Evolutionary conservation across 2,329 filamentous ascomycete genomes (phyloP).

Genomic region (Ophiocordyceps camponoti-rufipedis): DNA sequence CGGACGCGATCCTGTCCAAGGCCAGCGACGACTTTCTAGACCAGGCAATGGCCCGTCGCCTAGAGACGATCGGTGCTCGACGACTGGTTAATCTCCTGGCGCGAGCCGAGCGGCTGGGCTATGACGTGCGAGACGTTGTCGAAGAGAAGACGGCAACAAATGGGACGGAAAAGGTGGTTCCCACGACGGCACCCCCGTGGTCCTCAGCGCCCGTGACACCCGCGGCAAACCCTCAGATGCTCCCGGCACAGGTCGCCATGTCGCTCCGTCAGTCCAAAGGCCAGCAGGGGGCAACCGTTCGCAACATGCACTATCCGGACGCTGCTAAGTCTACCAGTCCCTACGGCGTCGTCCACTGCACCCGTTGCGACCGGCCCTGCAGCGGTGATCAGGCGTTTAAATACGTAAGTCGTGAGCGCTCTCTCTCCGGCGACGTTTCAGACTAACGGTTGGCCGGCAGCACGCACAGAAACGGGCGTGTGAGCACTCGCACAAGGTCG

Average conservation of each 20-base stretch:
- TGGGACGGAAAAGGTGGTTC: no score
- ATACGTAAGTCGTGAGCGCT: constrained; percentile 10
- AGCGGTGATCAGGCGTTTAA: constrained; percentile 11
- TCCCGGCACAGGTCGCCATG: neutral
- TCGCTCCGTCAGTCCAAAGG: neutral
- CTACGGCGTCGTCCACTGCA: constrained; percentile 9
- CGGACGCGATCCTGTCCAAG: constrained; percentile 23
- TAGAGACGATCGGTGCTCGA: constrained; percentile 34
- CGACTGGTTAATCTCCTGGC: constrained; percentile 38
- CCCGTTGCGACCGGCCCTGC: constrained; percentile 16
- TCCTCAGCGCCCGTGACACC: neutral
- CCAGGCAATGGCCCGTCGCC: constrained; percentile 28
- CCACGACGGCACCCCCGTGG: no score
- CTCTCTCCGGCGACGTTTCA: neutral
- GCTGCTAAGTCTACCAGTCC: neutral
- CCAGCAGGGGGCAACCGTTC: neutral
- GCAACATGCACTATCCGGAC: neutral
- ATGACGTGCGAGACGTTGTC: constrained; percentile 30
- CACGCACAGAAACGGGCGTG: constrained; percentile 12
- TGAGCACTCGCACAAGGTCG: constrained; percentile 2
- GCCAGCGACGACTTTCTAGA: constrained; percentile 32
- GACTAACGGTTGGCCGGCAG: constrained; percentile 6
- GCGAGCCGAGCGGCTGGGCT: constrained; percentile 36
- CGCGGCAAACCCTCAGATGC: neutral
- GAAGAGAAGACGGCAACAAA: constrained; percentile 14